Conservation (phyloP, 305 asterid species). For the Striga hermonthica region DNA sequence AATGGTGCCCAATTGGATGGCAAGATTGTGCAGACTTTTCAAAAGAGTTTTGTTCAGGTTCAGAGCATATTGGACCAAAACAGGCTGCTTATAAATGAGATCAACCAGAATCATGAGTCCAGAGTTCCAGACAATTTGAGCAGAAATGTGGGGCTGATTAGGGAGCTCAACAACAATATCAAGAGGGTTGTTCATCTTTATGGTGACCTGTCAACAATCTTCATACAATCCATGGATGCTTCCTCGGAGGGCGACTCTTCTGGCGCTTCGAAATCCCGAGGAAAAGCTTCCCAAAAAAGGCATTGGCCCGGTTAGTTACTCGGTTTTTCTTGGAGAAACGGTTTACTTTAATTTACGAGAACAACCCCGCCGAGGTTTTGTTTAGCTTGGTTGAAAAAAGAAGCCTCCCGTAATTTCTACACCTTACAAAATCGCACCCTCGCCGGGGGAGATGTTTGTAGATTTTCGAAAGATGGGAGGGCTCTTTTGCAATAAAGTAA, state of each 20-base stretch:
- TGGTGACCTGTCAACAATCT: conserved; percentile 59
- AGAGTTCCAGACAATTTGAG: conserved; percentile 62
- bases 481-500: neutral
- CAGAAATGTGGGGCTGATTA: conserved; percentile 66
- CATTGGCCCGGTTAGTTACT: conserved; percentile 37
- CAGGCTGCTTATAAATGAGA: conserved; percentile 60
- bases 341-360: neutral
- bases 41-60: conserved; percentile 73
- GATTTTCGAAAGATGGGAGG: neutral
- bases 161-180: conserved; percentile 68
- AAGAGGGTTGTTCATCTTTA: conserved; percentile 67
- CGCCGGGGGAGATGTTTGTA: too few species aligned
- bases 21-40: conserved; percentile 55
- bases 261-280: conserved; percentile 44
- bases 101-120: conserved; percentile 81
- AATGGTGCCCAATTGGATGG: conserved; percentile 41
- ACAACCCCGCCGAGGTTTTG: neutral
- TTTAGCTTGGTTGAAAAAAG: too few species aligned
- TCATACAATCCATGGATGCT: conserved; percentile 52
- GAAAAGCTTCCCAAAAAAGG: conserved; percentile 43
- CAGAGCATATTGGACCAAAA: conserved; percentile 71
- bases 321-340: neutral
- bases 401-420: too few species aligned
- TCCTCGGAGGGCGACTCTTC: conserved; percentile 69
- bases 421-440: too few species aligned